Base-by-base conservation (phyloP, 1,284 basidiomycete species). In the Malassezia psittaci region DNA sequence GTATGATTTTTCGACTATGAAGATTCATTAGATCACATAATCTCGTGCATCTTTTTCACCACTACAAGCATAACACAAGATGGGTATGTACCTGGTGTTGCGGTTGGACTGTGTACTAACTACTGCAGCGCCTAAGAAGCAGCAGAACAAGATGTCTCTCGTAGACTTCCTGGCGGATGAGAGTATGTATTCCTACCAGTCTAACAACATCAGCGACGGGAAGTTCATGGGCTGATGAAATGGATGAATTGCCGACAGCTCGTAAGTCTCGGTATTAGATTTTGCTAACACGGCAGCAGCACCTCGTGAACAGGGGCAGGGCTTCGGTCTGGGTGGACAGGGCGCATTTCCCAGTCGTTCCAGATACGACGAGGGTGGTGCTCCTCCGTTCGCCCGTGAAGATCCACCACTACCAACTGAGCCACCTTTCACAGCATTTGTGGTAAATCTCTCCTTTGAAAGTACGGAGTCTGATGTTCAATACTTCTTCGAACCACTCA, bases 371-470 rank as follows among this genome's bases (percentile, higher is more conserved):
- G 60, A 64, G 16, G 63, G 62, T 18, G 52, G 61, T n/a, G 41
- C 41, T 12, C 52, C 58, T 38, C 24, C 24, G 24, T 60, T 54
- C 51, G 62, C 68, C 33, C 84, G 90, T 60, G 89, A 91, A 71
- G 93, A 98, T 75, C 79, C 96, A 13, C 91, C 94, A 32, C 77
- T 98, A 36, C 94, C 94, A n/a, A 87, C 87, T 46, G 83, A 83
- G 60, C 89, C 94, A 13, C 94, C 94, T 11, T 99, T 83, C 78
- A 98, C 91, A 37, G 91, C 88, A 8, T 98, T 90, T 68, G 81
- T 98, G 64, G 94, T 93, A 54, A 98, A 98, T 77, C 80, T 99
- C 50, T 82, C 89, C 3, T 98, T 96, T 67, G 94, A 98, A 77
- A 82, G 90, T 45, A 83, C 83, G 16, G 90, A 96, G 69, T 75